Base-by-base conservation (phyloP, 495 filamentous ascomycete genomes). In the Jackrogersella minutella region DNA sequence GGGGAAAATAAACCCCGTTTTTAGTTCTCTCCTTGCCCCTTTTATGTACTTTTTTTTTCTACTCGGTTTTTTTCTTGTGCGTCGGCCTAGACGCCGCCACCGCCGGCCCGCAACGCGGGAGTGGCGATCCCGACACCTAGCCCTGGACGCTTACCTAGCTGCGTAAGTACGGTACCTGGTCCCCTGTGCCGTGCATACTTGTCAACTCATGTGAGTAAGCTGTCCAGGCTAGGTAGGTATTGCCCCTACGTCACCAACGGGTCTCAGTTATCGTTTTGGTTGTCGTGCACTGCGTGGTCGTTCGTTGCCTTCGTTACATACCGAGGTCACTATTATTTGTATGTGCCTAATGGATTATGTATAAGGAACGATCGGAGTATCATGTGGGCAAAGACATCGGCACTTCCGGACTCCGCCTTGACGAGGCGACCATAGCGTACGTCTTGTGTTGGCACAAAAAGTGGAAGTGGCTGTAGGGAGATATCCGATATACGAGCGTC, bases 21-120 rank as follows among this genome's bases (percentile, higher is more conserved):
- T 61, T 30, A 41, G 2, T 41, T 21, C 8, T 17, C 51, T 55
- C 6, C 2, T 19, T 41, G 16, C 8, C 11, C 33, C 26, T 7
- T 30, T 30, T 30, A 3, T 30, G 26, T n/a, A 7, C 26, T 30
- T 30, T 7, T 16, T 11, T 1, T 44, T 33, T 37, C 10, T 16
- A 5, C 49, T 46, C 11, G 17, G 6, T 46, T n/a, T 1, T 11
- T 28, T 37, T 37, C 34, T 10, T 37, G n/a, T 14, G 34, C n/a
- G n/a, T n/a, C n/a, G n/a, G n/a, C n/a, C n/a, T n/a, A n/a, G 21
- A 46, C 24, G 44, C 51, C 43, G 52, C 61, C 61, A 64, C 43
- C 9, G 21, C 33, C 37, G 58, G 43, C 28, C 40, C 43, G 43
- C 41, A 8, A 13, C 5, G 44, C 51, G 52, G 52, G 43, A 58